These are phyloP conservation scores for Phellopilus nigrolimitatus DNA, from an alignment of 1,284 basidiomycete species.

Conservation along the genomic window DNA sequence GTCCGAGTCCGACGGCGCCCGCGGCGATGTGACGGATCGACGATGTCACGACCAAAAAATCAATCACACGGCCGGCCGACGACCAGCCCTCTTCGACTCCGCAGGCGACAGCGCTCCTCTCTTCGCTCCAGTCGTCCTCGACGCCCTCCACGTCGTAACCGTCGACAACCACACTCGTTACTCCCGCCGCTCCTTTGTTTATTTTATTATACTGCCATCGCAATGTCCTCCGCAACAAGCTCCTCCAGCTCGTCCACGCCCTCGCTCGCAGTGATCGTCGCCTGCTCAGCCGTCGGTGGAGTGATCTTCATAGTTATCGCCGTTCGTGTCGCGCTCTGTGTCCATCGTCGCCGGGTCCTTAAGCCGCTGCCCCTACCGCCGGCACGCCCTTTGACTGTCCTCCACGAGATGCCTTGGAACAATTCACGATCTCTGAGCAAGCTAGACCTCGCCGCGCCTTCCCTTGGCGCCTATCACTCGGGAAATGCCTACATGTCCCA, in stretches of 20 bases:
- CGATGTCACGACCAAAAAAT: no score
- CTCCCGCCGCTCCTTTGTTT: background rate
- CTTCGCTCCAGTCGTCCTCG: background rate
- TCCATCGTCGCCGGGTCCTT: conserved; percentile 29
- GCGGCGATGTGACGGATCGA: background rate
- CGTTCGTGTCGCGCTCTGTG: conserved; percentile 36
- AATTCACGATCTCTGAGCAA: conserved; percentile 25
- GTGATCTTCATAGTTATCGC: conserved; percentile 36
- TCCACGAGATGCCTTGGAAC: conserved; percentile 47
- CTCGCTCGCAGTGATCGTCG: conserved; percentile 37
- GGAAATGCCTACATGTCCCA: no score
- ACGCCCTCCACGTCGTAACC: background rate
- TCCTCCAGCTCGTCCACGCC: conserved; percentile 27
- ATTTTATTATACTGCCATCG: background rate
- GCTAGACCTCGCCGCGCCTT: conserved; percentile 8
- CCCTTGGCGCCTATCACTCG: conserved; percentile 11
- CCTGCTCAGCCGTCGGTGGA: conserved; percentile 40
- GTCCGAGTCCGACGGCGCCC: background rate
- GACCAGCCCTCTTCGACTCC: no score
- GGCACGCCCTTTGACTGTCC: conserved; percentile 41
- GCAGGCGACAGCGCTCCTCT: no score
- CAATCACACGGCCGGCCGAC: no score
- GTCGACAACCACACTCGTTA: background rate
- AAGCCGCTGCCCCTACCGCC: conserved; percentile 48
- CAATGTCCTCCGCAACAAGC: background rate